These are phyloP conservation scores for Mrakia gelida DNA, from an alignment of 768 basidiomycete genomes.

Conservation along the genomic window DNA sequence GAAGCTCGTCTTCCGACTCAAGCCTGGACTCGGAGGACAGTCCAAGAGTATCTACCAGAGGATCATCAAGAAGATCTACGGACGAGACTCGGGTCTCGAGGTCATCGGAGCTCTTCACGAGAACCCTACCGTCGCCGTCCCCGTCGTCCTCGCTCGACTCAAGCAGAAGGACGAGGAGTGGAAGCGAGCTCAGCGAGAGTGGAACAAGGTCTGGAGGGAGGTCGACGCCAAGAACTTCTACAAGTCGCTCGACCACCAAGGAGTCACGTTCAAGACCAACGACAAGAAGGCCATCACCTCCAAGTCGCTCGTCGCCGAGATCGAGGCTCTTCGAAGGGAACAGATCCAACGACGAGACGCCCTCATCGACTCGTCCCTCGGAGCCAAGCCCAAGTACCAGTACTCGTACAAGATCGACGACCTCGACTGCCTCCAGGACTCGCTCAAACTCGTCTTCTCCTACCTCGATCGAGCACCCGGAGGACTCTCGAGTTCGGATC, in stretches of 20 bases:
- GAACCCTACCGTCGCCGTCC: conserved; percentile 80
- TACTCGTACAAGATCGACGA: conserved; percentile 75
- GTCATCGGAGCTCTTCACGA: conserved; percentile 70
- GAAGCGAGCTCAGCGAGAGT: conserved; percentile 88
- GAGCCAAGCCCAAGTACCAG: conserved; percentile 72
- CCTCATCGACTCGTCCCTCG: conserved; percentile 60
- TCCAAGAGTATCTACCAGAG: conserved; percentile 85
- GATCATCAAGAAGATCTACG: conserved; percentile 90
- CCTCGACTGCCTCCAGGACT: conserved; percentile 74
- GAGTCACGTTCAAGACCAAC: conserved; percentile 86
- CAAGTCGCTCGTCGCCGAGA: conserved; percentile 44
- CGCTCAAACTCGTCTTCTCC: conserved; percentile 80
- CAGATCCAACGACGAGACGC: conserved; percentile 44
- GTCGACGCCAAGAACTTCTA: conserved; percentile 94
- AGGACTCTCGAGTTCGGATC: conserved; percentile 62
- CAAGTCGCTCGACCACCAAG: conserved; percentile 95
- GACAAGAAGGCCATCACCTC: conserved; percentile 63
- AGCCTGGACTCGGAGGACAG: conserved; percentile 80
- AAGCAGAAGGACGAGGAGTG: conserved; percentile 97
- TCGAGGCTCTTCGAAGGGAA: conserved; percentile 43
- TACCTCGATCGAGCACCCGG: conserved; percentile 84
- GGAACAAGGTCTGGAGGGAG: conserved; percentile 95
- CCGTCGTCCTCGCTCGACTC: conserved; percentile 80
- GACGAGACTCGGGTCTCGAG: conserved; percentile 49
- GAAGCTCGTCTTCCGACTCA: conserved; percentile 70